Conservation (phyloP, 148 eudicot species). For the Rhododendron molle region DNA sequence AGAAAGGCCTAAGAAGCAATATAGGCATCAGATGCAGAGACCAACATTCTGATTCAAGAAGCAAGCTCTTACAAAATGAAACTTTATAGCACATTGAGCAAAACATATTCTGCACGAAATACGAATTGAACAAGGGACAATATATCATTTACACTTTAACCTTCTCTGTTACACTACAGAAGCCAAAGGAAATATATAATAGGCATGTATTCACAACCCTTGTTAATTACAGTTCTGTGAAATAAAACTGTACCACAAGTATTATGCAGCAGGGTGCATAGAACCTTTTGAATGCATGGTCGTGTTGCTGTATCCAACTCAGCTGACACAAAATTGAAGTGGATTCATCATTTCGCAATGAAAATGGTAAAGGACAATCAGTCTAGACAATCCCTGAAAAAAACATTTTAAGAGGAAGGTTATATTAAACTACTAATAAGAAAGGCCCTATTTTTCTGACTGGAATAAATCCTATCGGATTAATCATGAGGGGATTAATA, state of each 20-base stretch:
- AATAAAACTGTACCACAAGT: background rate
- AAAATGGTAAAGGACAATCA: background rate
- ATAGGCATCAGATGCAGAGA: background rate
- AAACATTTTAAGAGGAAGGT: background rate
- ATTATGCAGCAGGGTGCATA: background rate
- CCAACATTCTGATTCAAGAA: background rate
- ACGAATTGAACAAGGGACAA: background rate
- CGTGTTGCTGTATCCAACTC: background rate
- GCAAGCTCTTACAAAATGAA: background rate
- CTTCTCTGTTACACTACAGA: background rate
- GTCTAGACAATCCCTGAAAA: background rate
- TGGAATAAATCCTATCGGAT: background rate
- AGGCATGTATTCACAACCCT: background rate
- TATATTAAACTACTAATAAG: background rate
- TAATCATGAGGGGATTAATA: background rate
- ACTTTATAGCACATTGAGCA: background rate
- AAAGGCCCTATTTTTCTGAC: background rate
- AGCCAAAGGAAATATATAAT: background rate
- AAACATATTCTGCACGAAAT: background rate
- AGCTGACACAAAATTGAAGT: constrained; percentile 3
- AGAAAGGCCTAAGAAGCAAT: background rate
- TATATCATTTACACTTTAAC: constrained; percentile 1
- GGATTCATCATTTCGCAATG: background rate
- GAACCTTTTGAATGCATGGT: background rate
- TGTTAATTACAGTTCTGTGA: background rate